Evolutionary conservation across 768 basidiomycete species (phyloP), one percentile per base, ranked within the genome.

Genomic region (Melanogaster broomeanus): DNA sequence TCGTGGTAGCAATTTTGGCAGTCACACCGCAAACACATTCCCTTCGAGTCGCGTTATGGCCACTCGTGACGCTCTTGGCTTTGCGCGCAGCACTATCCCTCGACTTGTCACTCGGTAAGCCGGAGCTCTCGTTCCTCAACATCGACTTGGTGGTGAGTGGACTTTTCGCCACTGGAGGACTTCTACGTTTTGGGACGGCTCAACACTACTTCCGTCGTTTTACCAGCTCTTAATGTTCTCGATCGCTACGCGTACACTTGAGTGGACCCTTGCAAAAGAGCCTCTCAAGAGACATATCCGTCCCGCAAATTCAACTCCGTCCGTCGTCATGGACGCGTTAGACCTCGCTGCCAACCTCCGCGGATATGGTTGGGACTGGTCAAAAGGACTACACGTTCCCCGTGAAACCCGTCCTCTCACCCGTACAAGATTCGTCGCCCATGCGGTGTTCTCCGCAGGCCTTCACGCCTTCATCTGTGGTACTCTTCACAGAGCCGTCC

Each of bases 301-400:
- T 28, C 58, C 56, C 25, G 24, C 24, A 11, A 49, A 45, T 3
- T 21, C 44, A 19, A 24, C 41, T 11, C 33, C 47, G 6, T 52
- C 55, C 2, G 35, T 37, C 38, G 15, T 54, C 30, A 35, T 49
- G 38, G 77, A 87, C 49, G 76, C 77, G 2, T 55, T 76, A 13
- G 83, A 87, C 48, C 72, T 88, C 18, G 55, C 53, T 22, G 70
- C 67, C 57, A 83, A 77, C 52, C 57, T 81, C 13, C 81, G 86
- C 16, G 86, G 85, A 7, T 60, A 72, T 42, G 83, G 81, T 13
- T 87, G 85, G 85, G 68, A 77, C 38, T 85, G 82, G 78, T 81
- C 83, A 2, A 56, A 65, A 25, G 53, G 59, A 25, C 12, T 62
- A 10, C 46, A 61, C 42, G 31, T 68, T 22, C 64, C 71, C 6